Base-by-base conservation (phyloP, 1,139 yeast genomes). In the Diutina catenulata region DNA sequence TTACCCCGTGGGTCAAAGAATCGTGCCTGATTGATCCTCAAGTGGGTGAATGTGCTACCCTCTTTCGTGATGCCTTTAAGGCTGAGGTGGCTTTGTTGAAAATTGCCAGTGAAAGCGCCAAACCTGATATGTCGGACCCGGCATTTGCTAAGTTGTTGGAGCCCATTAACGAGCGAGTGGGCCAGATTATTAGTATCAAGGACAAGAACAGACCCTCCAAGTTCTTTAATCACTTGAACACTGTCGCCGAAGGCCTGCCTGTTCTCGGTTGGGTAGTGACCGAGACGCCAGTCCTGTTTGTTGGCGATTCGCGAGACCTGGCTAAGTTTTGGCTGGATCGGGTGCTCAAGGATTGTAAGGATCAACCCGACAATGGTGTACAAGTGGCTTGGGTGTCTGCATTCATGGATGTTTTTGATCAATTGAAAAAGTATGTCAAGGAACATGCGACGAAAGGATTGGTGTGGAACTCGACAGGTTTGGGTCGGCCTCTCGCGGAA, bases 321-420 rank as follows among this genome's bases (percentile, higher is more conserved):
- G 86, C 95, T 28, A 91, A 81, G 53, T 93, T 88, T 60, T 93
- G 95, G 86, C 75, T 94, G 23, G 88, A 93, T 60, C 73, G 95
- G 49, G 80, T 88, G 31, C 60, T 87, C 56, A 88, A 87, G 58
- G 95, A 86, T 44, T 76, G 62, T 61, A 84, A 74, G 55, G 94
- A 78, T 10, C 63, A 72, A 41, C 88, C 80, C 47, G 35, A 31
- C 10, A 68, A 73, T 41, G 49, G 50, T 19, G n/a, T 14, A 11
- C 83, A 83, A 40, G 78, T 71, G 18, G 81, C 79, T 39, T 91
- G 97, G 97, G 95, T 80, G 19, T 75, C 78, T 45, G 53, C 60
- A 18, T 83, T 77, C 51, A 56, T 74, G 49, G 57, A 63, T 13
- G 60, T 84, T 27, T 77, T 87, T 52, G 84, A 79, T 45, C 79